phyloP scores from a whole-genome alignment of 2,329 filamentous ascomycete genomes.

The Fusarium sp. region DNA sequence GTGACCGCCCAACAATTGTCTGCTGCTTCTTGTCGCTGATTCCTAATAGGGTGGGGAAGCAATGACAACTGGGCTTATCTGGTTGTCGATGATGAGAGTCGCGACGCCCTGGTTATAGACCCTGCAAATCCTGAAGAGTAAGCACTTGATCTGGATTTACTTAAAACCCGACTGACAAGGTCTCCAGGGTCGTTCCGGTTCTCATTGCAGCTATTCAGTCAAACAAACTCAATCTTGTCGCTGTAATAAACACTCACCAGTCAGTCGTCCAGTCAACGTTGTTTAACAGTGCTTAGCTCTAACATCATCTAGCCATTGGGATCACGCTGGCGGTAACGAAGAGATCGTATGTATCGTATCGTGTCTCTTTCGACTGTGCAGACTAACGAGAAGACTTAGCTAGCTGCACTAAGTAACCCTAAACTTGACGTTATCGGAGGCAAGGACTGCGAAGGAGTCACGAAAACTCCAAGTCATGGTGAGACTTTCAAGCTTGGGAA shows the following conservation, averaged over 20 bases:
- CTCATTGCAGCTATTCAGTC: not conserved
- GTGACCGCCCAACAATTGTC: fast-evolving
- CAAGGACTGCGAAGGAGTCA: not conserved
- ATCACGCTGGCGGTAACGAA: not conserved
- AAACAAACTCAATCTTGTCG: not conserved
- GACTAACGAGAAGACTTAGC: not conserved
- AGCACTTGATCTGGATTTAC: fast-evolving
- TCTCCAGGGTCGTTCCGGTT: not conserved
- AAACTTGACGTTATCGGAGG: not conserved
- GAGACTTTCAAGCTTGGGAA: not conserved
- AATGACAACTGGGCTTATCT: not conserved
- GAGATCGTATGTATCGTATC: not conserved
- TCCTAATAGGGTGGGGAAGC: not conserved
- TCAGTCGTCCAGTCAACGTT: not conserved
- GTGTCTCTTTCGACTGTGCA: fast-evolving
- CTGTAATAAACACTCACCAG: not conserved
- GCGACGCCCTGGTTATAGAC: not conserved
- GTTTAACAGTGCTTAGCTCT: fast-evolving
- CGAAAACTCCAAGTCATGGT: not conserved
- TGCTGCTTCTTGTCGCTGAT: not conserved
- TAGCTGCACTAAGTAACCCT: not conserved
- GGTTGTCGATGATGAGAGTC: not conserved
- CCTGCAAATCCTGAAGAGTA: not conserved
- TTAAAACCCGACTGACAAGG: fast-evolving
- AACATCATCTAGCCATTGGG: not conserved